Percentiles rank a stretch among this genome's conserved stretches.
phyloP scores from a whole-genome alignment of 1,284 basidiomycete species.

The Omphalotus olearius region DNA sequence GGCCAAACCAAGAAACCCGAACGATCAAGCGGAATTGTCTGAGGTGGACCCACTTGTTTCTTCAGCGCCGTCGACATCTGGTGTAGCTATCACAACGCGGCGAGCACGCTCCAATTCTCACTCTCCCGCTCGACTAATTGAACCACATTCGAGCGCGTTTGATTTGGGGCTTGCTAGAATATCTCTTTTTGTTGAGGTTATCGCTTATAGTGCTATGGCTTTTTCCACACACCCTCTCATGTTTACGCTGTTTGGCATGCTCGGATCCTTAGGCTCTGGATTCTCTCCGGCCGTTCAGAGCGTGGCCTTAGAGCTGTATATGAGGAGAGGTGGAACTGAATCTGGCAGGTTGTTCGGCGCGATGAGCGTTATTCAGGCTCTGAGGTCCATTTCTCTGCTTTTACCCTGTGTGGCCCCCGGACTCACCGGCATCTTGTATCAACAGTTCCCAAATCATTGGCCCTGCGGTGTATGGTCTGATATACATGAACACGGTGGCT shows the following conservation, averaged over 20 bases:
- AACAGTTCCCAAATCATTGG: constrained; percentile 51
- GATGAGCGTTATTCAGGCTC: constrained; percentile 61
- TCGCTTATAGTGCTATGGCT: constrained; percentile 49
- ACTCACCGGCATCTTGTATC: neutral
- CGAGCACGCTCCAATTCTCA: constrained; percentile 6
- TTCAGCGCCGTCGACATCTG: neutral
- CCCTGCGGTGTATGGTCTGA: constrained; percentile 54
- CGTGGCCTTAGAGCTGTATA: constrained; percentile 61
- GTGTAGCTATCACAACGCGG: no score
- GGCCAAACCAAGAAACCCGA: constrained; percentile 29
- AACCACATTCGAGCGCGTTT: constrained; percentile 43
- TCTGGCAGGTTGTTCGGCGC: constrained; percentile 68
- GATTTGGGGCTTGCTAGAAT: constrained; percentile 59
- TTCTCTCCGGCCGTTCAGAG: constrained; percentile 64
- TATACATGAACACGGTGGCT: constrained; percentile 58
- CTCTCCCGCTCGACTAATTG: constrained; percentile 15
- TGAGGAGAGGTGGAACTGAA: constrained; percentile 44
- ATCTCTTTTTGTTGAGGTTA: constrained; percentile 56
- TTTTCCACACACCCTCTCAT: constrained; percentile 34
- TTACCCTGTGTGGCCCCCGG: no score
- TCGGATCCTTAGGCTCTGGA: constrained; percentile 52
- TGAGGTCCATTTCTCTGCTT: constrained; percentile 38
- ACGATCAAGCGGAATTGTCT: constrained; percentile 23
- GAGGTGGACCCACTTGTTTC: constrained; percentile 11
- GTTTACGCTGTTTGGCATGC: constrained; percentile 45